Conservation (phyloP, 75 land plant genomes). For the Pinus taeda region DNA sequence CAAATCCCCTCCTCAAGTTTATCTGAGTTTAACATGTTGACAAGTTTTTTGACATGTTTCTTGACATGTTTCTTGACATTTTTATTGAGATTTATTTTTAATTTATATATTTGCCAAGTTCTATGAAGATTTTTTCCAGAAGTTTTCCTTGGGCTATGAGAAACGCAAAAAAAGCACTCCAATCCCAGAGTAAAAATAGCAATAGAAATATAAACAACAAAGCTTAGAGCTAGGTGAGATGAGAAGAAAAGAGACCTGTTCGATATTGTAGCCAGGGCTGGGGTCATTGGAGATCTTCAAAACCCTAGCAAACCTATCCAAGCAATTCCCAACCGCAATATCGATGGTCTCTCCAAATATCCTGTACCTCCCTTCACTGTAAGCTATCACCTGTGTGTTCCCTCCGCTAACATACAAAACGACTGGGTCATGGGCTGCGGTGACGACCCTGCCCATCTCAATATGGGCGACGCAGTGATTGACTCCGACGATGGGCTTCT, state of each 20-base stretch:
- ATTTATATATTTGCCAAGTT: too few relatives aligned
- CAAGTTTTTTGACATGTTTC: too few relatives aligned
- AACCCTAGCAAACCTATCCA: slow-evolving; percentile 88
- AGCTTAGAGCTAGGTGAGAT: neutral
- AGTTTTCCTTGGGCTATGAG: neutral
- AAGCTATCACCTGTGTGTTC: slow-evolving; percentile 91
- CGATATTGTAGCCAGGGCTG: slow-evolving; percentile 88
- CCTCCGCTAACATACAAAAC: slow-evolving; percentile 93
- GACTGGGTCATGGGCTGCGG: slow-evolving; percentile 83
- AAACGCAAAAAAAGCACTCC: slow-evolving; percentile 1
- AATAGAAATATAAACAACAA: neutral
- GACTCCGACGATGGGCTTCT: slow-evolving; percentile 83
- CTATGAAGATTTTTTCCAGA: too few relatives aligned
- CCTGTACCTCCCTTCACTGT: slow-evolving; percentile 80
- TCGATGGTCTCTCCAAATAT: slow-evolving; percentile 94
- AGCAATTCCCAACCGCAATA: slow-evolving; percentile 90
- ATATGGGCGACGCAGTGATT: slow-evolving; percentile 95
- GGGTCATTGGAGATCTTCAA: slow-evolving; percentile 83
- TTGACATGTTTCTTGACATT: too few relatives aligned
- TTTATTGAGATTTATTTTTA: too few relatives aligned
- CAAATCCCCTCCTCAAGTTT: too few relatives aligned
- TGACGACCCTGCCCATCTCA: slow-evolving; percentile 90
- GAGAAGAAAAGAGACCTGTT: slow-evolving; percentile 52
- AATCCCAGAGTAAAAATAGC: neutral
- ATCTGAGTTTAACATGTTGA: too few relatives aligned